Conservation (phyloP, 768 basidiomycete genomes). For the Naganishia onofrii region DNA sequence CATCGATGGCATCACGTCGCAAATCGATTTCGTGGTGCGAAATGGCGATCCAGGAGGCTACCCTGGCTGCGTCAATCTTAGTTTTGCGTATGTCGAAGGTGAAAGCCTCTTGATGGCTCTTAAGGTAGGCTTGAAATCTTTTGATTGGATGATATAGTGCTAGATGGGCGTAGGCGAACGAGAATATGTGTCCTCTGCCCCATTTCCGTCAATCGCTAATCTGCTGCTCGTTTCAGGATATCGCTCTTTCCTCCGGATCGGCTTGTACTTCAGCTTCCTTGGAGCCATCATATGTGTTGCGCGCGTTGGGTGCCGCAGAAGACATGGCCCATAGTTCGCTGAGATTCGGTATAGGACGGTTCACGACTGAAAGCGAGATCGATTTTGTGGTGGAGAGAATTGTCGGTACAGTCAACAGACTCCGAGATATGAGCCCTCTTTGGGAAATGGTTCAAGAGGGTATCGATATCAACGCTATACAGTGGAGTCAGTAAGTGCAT, state of each 20-base stretch:
- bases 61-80: conserved; percentile 91
- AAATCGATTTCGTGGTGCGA: conserved; percentile 85
- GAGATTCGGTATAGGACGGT: conserved; percentile 94
- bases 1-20: conserved; percentile 71
- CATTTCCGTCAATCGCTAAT: background rate
- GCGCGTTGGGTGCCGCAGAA: conserved; percentile 94
- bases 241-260: conserved; percentile 94
- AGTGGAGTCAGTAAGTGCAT: conserved; percentile 61
- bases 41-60: conserved; percentile 92
- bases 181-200: background rate
- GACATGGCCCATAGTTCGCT: conserved; percentile 99
- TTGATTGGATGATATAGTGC: no score
- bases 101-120: conserved; percentile 96
- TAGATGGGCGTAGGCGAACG: background rate
- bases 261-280: conserved; percentile 98
- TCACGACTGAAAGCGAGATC: conserved; percentile 95
- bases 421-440: conserved; percentile 95
- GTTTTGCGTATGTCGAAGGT: conserved; percentile 94
- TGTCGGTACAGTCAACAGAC: conserved; percentile 74
- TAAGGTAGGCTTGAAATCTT: conserved; percentile 60
- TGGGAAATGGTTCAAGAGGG: conserved; percentile 99
- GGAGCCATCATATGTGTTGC: conserved; percentile 95
- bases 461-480: conserved; percentile 88
- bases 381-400: conserved; percentile 90
- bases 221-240: conserved; percentile 59